phyloP scores from a whole-genome alignment of 345 rosid species.

The Erysimum cheiranthoides region DNA sequence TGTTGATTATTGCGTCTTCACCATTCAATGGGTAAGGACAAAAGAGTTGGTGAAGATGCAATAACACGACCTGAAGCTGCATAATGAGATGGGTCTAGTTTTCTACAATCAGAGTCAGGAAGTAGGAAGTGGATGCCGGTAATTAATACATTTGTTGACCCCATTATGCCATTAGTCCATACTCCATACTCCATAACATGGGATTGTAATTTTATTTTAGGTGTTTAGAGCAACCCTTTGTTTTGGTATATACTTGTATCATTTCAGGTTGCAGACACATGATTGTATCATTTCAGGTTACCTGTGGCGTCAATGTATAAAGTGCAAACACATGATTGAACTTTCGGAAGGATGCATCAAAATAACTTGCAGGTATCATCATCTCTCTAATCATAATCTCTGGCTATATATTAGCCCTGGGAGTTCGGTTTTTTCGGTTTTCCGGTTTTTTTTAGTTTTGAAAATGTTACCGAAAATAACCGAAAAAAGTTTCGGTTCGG shows the following conservation, averaged over 20 bases:
- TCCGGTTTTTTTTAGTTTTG: no score
- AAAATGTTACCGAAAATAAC: no score
- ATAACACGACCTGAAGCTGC: background rate
- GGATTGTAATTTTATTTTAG: background rate
- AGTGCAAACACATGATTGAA: no score
- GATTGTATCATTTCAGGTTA: background rate
- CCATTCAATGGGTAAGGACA: background rate
- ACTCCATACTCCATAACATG: background rate
- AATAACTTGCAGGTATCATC: no score
- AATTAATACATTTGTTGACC: background rate
- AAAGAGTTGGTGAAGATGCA: background rate
- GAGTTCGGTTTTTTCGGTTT: no score
- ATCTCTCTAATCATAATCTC: no score
- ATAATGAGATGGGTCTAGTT: background rate
- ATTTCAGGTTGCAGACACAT: background rate
- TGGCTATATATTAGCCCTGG: no score
- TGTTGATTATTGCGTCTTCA: background rate
- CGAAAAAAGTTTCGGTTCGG: no score
- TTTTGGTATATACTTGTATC: background rate
- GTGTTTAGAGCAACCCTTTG: background rate
- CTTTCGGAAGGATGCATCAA: no score
- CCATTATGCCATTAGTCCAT: background rate
- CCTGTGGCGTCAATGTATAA: no score
- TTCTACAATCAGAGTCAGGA: background rate
- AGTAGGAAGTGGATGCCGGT: background rate